These are phyloP conservation scores for Hemerocallis citrina DNA, from an alignment of 106 monocot species.

Conservation along the genomic window DNA sequence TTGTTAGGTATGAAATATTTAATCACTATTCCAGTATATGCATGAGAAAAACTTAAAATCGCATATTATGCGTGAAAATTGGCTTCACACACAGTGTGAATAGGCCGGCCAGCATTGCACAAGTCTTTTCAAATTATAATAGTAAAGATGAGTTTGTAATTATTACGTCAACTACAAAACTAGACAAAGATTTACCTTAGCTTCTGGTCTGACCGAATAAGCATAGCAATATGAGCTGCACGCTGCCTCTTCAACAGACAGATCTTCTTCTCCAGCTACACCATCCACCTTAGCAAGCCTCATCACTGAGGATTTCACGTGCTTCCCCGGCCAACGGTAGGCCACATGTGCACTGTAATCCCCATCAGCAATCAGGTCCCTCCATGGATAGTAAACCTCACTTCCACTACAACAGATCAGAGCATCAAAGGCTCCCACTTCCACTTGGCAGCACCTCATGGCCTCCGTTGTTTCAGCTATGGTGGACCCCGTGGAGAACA, in stretches of 20 bases:
- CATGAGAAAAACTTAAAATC: too few species aligned
- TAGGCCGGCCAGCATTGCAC: too few species aligned
- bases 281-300: constrained; percentile 31
- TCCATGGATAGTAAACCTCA: constrained; percentile 66
- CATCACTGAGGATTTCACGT: constrained; percentile 38
- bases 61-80: too few species aligned
- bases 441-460: constrained; percentile 22
- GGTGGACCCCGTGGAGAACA: constrained; percentile 44
- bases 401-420: constrained; percentile 60
- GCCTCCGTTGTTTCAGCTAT: constrained; percentile 33
- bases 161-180: too few species aligned
- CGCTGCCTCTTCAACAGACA: constrained; percentile 32
- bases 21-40: too few species aligned
- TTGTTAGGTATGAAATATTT: too few species aligned
- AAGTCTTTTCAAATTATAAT: too few species aligned
- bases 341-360: constrained; percentile 42
- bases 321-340: constrained; percentile 46
- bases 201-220: constrained; percentile 31
- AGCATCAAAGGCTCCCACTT: constrained; percentile 39
- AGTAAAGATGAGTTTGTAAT: too few species aligned
- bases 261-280: constrained; percentile 16
- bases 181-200: constrained; percentile 36
- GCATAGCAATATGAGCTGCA: constrained; percentile 37
- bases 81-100: too few species aligned
- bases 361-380: constrained; percentile 30